A percentile compares a stretch with the other conserved stretches of the same genome.
Evolutionary conservation across 2,329 filamentous ascomycete genomes (phyloP).

Genomic region (Aspergillus sp.): DNA sequence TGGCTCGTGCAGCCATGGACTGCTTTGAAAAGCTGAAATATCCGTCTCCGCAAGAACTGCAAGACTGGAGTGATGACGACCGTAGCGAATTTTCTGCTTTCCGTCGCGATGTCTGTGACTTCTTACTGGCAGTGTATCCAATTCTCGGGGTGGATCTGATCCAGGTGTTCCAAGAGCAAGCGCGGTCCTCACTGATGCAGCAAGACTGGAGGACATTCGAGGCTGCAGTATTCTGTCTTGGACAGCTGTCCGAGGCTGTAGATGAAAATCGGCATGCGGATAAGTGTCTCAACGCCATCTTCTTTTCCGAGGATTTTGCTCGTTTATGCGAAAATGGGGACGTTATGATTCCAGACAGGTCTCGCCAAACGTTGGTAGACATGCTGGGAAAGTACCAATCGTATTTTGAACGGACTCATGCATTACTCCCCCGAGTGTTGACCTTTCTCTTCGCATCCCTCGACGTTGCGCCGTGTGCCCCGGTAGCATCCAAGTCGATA

Average conservation of each 20-base stretch:
- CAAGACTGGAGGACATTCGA: slow-evolving; percentile 44
- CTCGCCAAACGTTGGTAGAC: slow-evolving; percentile 42
- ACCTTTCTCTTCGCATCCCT: slow-evolving; percentile 46
- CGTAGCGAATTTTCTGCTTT: slow-evolving; percentile 42
- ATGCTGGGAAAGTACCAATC: slow-evolving; percentile 43
- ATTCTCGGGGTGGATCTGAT: slow-evolving; percentile 42
- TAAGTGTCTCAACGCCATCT: slow-evolving; percentile 39
- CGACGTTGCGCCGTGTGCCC: slow-evolving; percentile 39
- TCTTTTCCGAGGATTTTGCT: slow-evolving; percentile 36
- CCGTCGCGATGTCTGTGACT: slow-evolving; percentile 46
- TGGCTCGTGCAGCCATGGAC: slow-evolving; percentile 39
- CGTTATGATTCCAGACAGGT: slow-evolving; percentile 32
- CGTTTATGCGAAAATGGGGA: slow-evolving; percentile 30
- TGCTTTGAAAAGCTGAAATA: slow-evolving; percentile 44
- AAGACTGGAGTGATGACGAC: slow-evolving; percentile 43
- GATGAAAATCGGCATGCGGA: slow-evolving; percentile 44
- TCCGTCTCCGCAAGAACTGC: slow-evolving; percentile 29
- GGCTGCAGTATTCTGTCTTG: slow-evolving; percentile 43
- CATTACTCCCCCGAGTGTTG: slow-evolving; percentile 38
- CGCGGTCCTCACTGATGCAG: slow-evolving; percentile 29
- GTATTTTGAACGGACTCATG: slow-evolving; percentile 43
- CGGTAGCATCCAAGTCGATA: slow-evolving; percentile 43
- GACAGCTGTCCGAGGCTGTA: slow-evolving; percentile 44
- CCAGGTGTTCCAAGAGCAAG: slow-evolving; percentile 39
- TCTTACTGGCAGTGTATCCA: slow-evolving; percentile 42